Evolutionary conservation across 1,139 yeast species (phyloP).

Genomic region (Yamadazyma diospyri): DNA sequence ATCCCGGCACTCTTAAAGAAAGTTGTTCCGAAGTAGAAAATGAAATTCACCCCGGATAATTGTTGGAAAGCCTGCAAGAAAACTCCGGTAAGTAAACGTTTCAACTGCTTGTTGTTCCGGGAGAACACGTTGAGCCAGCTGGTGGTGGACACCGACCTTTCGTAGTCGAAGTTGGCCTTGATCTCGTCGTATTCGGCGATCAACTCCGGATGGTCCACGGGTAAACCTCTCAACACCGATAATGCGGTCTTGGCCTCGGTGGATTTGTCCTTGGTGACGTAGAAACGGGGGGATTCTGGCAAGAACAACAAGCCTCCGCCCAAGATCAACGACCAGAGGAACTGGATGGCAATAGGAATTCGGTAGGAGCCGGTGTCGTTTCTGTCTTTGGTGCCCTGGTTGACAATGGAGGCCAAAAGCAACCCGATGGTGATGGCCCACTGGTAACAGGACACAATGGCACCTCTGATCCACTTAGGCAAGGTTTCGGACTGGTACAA

Average conservation of each 20-base stretch:
- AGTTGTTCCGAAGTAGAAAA: slow-evolving; percentile 65
- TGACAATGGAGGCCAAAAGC: slow-evolving; percentile 60
- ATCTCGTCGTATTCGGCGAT: slow-evolving; percentile 36
- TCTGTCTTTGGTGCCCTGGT: slow-evolving; percentile 52
- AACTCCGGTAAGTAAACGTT: slow-evolving; percentile 34
- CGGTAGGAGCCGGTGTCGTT: slow-evolving; percentile 58
- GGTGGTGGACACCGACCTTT: slow-evolving; percentile 25
- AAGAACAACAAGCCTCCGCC: slow-evolving; percentile 55
- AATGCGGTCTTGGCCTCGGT: slow-evolving; percentile 51
- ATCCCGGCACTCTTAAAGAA: slow-evolving; percentile 58
- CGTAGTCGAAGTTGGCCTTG: slow-evolving; percentile 35
- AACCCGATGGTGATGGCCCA: slow-evolving; percentile 61
- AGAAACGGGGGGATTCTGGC: slow-evolving; percentile 80
- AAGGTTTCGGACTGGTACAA: slow-evolving; percentile 64
- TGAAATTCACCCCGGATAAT: slow-evolving; percentile 71
- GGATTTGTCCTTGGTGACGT: slow-evolving; percentile 48
- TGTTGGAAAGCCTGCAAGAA: slow-evolving; percentile 54
- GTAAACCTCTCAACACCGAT: slow-evolving; percentile 29
- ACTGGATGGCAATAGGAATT: slow-evolving; percentile 56
- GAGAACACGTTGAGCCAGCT: slow-evolving; percentile 33
- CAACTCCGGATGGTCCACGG: slow-evolving; percentile 37
- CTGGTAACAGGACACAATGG: slow-evolving; percentile 62
- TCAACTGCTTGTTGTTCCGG: slow-evolving; percentile 29
- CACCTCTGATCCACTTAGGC: slow-evolving; percentile 68
- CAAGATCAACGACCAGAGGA: slow-evolving; percentile 38